Percentiles rank a stretch among this genome's conserved stretches.
Evolutionary conservation across 768 basidiomycete genomes (phyloP).

Genomic region (Rubroboletus satanas): DNA sequence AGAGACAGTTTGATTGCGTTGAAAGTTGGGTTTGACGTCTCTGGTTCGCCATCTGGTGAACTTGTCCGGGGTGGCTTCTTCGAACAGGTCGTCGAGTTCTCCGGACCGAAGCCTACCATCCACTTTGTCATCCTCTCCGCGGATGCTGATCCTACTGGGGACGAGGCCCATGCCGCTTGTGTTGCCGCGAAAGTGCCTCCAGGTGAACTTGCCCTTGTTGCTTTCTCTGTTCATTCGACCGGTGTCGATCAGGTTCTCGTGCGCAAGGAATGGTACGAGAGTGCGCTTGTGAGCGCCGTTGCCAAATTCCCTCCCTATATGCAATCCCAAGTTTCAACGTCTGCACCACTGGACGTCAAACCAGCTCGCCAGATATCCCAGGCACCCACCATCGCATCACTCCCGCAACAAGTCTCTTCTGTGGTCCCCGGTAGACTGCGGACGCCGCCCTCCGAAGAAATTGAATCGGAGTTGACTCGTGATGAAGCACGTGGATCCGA

Average conservation of each 20-base stretch:
- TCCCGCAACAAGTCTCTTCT: conserved; percentile 13
- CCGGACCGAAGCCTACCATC: conserved; percentile 79
- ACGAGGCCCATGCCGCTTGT: conserved; percentile 81
- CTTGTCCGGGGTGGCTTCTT: conserved; percentile 63
- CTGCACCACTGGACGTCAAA: conserved; percentile 24
- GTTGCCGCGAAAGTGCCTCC: conserved; percentile 74
- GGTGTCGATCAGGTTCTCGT: conserved; percentile 88
- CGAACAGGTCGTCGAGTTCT: conserved; percentile 81
- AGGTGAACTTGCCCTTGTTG: conserved; percentile 76
- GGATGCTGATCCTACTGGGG: conserved; percentile 77
- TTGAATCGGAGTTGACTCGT: conserved; percentile 58
- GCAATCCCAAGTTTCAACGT: conserved; percentile 27
- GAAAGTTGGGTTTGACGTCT: conserved; percentile 63
- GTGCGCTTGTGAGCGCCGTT: conserved; percentile 51
- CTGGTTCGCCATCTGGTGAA: conserved; percentile 54
- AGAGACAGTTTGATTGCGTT: conserved; percentile 82
- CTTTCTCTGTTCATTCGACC: conserved; percentile 85
- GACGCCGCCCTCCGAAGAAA: conserved; percentile 73
- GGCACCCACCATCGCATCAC: conserved; percentile 21
- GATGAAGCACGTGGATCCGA: conserved; percentile 56
- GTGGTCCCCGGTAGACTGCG: conserved; percentile 44
- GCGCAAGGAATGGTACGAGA: conserved; percentile 79
- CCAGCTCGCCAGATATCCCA: conserved; percentile 26
- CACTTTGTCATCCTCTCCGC: conserved; percentile 86
- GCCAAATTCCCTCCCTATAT: conserved; percentile 60